A percentile compares a stretch with the other conserved stretches of the same genome.
Conservation (phyloP, 768 basidiomycete genomes). For the Infundibulicybe gibba region DNA sequence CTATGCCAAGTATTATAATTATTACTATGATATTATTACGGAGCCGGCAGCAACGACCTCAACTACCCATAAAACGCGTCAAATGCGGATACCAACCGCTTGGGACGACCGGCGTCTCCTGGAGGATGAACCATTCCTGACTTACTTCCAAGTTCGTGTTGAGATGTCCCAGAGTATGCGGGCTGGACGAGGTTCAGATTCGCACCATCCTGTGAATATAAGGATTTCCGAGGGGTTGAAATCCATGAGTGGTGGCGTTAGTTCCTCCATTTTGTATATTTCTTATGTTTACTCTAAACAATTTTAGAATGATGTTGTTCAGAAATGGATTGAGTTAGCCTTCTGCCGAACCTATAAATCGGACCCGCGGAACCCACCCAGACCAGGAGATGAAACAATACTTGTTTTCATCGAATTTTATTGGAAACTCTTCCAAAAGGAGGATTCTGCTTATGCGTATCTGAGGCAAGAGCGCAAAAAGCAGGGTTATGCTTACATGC, state of each 20-base stretch:
- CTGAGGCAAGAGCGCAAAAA: conserved; percentile 4
- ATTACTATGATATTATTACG: no score
- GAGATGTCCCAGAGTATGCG: no score
- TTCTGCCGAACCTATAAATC: conserved; percentile 2
- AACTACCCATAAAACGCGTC: neutral
- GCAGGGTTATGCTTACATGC: conserved; percentile 10
- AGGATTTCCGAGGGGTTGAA: neutral
- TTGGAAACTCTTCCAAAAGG: conserved; percentile 13
- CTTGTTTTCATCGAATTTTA: conserved; percentile 16
- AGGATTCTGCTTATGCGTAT: conserved; percentile 13
- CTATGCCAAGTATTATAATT: no score
- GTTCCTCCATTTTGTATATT: neutral
- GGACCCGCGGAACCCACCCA: neutral
- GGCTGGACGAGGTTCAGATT: no score
- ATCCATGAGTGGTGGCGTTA: neutral
- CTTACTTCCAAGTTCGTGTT: conserved; percentile 2
- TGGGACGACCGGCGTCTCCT: conserved; percentile 21
- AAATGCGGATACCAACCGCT: conserved; percentile 14
- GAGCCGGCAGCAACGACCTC: no score
- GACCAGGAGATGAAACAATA: conserved; percentile 6
- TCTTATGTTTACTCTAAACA: neutral
- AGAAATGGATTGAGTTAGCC: conserved; percentile 10
- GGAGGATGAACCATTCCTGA: conserved; percentile 11
- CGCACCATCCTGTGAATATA: neutral
- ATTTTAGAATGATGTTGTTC: conserved; percentile 8